Evolutionary conservation across 2,329 filamentous ascomycete genomes (phyloP).

Genomic region (Phialophora macrospora): DNA sequence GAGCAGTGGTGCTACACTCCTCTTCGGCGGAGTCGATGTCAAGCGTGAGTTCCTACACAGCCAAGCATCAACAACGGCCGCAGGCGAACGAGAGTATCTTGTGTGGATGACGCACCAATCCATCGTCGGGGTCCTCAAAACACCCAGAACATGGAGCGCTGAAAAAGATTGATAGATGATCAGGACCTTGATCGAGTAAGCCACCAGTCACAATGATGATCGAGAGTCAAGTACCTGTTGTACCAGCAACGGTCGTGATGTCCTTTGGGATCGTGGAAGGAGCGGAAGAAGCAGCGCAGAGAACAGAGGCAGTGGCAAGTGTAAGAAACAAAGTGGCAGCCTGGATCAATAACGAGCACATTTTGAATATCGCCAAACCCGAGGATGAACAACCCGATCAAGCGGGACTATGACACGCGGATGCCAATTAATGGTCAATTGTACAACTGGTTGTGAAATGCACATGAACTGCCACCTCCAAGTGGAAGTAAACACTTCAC

Average conservation of each 20-base stretch:
- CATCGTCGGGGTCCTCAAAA: constrained; percentile 30
- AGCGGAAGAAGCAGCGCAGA: constrained; percentile 21
- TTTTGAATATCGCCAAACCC: constrained; percentile 20
- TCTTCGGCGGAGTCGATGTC: constrained; percentile 39
- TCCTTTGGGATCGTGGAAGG: constrained; percentile 21
- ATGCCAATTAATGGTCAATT: constrained; percentile 11
- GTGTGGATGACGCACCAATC: constrained; percentile 32
- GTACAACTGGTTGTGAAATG: constrained; percentile 12
- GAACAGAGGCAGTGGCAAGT: constrained; percentile 28
- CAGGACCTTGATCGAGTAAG: constrained; percentile 25
- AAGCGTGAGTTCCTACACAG: constrained; percentile 41
- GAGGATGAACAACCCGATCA: constrained; percentile 6
- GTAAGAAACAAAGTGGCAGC: constrained; percentile 31
- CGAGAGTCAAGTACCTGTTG: constrained; percentile 33
- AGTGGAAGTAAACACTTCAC: constrained; percentile 18
- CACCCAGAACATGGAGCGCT: constrained; percentile 35
- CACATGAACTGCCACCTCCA: constrained; percentile 19
- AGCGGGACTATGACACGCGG: constrained; percentile 9
- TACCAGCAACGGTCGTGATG: constrained; percentile 37
- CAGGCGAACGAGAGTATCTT: neutral
- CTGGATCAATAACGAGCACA: constrained; percentile 28
- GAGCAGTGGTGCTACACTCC: constrained; percentile 40
- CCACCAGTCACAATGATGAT: neutral
- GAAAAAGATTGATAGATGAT: constrained; percentile 35
- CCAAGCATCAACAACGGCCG: constrained; percentile 19